Conservation (phyloP, 2,329 filamentous ascomycete genomes). For the Sphaceloma murrayae region DNA sequence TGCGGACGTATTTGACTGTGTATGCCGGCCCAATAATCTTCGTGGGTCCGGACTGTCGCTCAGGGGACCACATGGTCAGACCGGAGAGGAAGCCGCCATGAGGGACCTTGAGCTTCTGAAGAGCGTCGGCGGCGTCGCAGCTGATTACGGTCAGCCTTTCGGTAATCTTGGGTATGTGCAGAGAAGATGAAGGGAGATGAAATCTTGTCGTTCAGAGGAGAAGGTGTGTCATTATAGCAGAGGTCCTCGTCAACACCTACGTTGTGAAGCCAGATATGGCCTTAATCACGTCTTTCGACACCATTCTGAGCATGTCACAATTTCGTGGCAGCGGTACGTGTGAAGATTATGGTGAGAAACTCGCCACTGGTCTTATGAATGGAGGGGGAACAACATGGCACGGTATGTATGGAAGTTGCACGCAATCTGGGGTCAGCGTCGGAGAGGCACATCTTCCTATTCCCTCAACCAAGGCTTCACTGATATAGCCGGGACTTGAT, state of each 20-base stretch:
- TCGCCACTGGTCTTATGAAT: too few relatives aligned
- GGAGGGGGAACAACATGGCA: too few relatives aligned
- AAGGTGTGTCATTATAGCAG: neutral
- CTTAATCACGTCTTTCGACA: slow-evolving; percentile 19
- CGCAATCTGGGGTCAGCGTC: too few relatives aligned
- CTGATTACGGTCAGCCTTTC: slow-evolving; percentile 24
- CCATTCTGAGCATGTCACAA: slow-evolving; percentile 9
- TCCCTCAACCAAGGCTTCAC: too few relatives aligned
- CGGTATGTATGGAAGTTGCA: too few relatives aligned
- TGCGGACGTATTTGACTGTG: slow-evolving; percentile 44
- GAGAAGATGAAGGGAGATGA: too few relatives aligned
- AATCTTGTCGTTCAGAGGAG: slow-evolving; percentile 2
- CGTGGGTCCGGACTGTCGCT: slow-evolving; percentile 41
- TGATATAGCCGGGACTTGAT: too few relatives aligned
- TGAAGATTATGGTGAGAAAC: too few relatives aligned
- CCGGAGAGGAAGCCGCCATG: slow-evolving; percentile 47
- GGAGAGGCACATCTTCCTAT: too few relatives aligned
- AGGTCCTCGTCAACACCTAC: slow-evolving; percentile 15
- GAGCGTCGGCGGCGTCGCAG: slow-evolving; percentile 45
- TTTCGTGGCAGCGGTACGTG: too few relatives aligned
- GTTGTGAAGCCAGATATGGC: slow-evolving; percentile 23
- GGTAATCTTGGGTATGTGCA: too few relatives aligned
- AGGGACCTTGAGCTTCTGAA: slow-evolving; percentile 38
- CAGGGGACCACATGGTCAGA: slow-evolving; percentile 47
- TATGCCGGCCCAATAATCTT: slow-evolving; percentile 48